Base-by-base conservation (phyloP, 208 protist genomes). In the Tritrichomonas musculus region DNA sequence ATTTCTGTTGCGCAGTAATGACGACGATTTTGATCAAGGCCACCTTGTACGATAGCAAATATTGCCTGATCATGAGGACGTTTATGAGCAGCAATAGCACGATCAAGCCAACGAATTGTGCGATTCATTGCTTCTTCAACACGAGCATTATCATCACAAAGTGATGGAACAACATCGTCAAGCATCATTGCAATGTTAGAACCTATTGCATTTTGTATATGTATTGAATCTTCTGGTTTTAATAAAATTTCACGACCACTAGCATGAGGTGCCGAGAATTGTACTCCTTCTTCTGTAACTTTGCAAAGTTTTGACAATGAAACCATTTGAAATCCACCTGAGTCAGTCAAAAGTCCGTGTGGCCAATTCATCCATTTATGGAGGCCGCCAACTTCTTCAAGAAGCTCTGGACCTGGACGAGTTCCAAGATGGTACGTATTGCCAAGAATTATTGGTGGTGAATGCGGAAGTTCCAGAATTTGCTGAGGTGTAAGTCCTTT, bases 121-220 rank as follows among this genome's bases (percentile, higher is more conserved):
- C 99, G 96, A 72, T 96, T 93, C 94, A 97, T 98, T 30, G 98
- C 98, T 95, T 99, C 98, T 95, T 97, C 97, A 2, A 99, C 97
- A 4, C 73, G 93, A 5, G n/a, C 36, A 65, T 64, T 30, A 82
- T 66, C 95, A 8, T 96, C 96, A 4, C 96, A 97, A n/a, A 97
- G 94, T 11, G 96, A 96, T 94, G 97, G 96, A 41, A 99, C 97
- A 17, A 99, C 98, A 94, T 99, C 98, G 94, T 99, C 99, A 0
- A 99, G 96, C 93, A 98, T 97, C 99, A 99, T 99, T 96, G 99
- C 99, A 93, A 99, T 99, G 95, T 99, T 98, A 13, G 97, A 96
- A 25, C 98, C 98, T 94, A 99, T 99, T 39, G 96, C 95, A 93
- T 99, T 99, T 95, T 99, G 98, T 82, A 99, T 98, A 14, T 97